Evolutionary conservation across 441 rosid genomes (phyloP), one percentile per base, ranked within the genome.

Genomic region (Populus hybrid): DNA sequence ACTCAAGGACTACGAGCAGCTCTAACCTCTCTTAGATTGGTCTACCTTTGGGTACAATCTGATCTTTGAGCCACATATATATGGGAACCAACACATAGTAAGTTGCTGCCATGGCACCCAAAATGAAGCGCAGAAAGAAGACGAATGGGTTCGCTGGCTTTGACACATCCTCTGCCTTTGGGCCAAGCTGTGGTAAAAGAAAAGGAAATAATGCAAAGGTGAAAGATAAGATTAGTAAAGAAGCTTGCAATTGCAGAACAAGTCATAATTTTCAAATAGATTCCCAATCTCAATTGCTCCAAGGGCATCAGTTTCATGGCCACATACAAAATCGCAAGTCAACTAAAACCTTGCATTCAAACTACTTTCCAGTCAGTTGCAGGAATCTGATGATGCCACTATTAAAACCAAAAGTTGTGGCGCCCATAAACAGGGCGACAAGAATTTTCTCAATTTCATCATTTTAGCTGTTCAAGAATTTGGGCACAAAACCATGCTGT

Each of bases 61-160:
- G 90, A 89, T 93, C 97, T 83, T 95, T 95, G 83, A 95, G 73
- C 98, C 98, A 93, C 99, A 93, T 92, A 88, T 93, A 93, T 79
- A 92, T 86, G 0, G 99, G 96, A 72, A 93, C 82, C 86, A 95
- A 78, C 35, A 91, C 95, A 78, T 77, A 95, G 86, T 95, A 95
- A 0, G 93, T 81, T 54, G 92, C 93, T 0, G 98, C 97, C 85
- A 91, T 61, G 69, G 81, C 81, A 16, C 99, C 99, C 81, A 95
- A 77, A 9, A 95, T 11, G 76, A 95, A 93, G 64, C 97, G 92
- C 81, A 82, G 26, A 69, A 89, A 74, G 83, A 95, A 93, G 38
- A 90, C 81, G 34, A 87, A 83, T 4, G 90, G 94, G 81, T 85
- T 92, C 35, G 86, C 93, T 1, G 98, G 97, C 89, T 91, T 79